Conservation (phyloP, 2,329 filamentous ascomycete genomes). For the Calonectria pseudoreteaudii region DNA sequence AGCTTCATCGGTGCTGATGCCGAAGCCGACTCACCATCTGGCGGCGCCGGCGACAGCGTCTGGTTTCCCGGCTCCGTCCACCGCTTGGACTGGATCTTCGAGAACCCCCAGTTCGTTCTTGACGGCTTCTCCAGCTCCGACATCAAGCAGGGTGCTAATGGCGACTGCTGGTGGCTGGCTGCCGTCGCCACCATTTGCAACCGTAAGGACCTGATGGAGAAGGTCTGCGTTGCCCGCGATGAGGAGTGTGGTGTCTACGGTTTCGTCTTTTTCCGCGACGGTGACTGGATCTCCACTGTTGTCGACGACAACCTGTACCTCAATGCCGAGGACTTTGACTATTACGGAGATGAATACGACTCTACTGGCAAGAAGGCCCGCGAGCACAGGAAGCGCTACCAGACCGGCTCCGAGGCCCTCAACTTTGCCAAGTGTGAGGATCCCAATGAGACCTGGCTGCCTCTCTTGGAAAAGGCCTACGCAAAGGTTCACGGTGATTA, state of each 20-base stretch:
- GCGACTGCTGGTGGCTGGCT: constrained; percentile 81
- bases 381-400: constrained; percentile 70
- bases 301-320: constrained; percentile 73
- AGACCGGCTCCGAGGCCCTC: constrained; percentile 76
- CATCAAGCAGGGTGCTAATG: constrained; percentile 61
- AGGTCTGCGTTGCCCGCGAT: constrained; percentile 74
- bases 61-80: constrained; percentile 52
- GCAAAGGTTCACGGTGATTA: constrained; percentile 82
- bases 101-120: constrained; percentile 53
- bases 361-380: constrained; percentile 64
- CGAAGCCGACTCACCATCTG: neutral
- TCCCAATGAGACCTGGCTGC: constrained; percentile 80
- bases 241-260: constrained; percentile 79
- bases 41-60: constrained; percentile 9
- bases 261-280: constrained; percentile 78
- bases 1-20: constrained; percentile 24
- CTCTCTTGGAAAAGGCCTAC: constrained; percentile 79
- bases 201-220: constrained; percentile 72
- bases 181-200: constrained; percentile 77
- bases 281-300: constrained; percentile 78
- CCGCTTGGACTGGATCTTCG: constrained; percentile 58
- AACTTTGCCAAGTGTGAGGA: constrained; percentile 78
- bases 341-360: constrained; percentile 49
- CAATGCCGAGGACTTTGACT: constrained; percentile 54
- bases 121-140: constrained; percentile 55